Percentiles rank a stretch among this genome's conserved stretches.
Evolutionary conservation across 2,329 filamentous ascomycete species (phyloP).

Genomic region (Thermomyces lanuginosus): DNA sequence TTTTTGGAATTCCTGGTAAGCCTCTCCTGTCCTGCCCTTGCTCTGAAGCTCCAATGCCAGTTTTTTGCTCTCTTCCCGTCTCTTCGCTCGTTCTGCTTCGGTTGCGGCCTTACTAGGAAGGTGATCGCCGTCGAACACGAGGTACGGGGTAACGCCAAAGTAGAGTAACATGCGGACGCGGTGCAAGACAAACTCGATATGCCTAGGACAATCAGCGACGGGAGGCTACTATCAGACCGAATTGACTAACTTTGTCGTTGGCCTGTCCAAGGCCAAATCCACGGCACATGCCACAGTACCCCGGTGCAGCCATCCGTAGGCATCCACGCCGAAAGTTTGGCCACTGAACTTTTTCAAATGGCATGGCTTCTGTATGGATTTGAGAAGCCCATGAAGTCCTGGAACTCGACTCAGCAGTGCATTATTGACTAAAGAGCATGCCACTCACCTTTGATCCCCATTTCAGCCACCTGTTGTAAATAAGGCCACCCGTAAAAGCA

Average conservation of each 20-base stretch:
- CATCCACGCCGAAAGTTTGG: conserved; percentile 84
- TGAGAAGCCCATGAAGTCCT: conserved; percentile 82
- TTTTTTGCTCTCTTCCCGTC: conserved; percentile 59
- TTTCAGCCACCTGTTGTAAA: conserved; percentile 15
- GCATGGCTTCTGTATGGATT: conserved; percentile 84
- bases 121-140: conserved; percentile 92
- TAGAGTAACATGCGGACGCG: conserved; percentile 87
- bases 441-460: conserved; percentile 31
- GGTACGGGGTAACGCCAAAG: conserved; percentile 83
- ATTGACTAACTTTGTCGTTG: conserved; percentile 61
- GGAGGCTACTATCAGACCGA: background rate
- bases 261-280: conserved; percentile 75
- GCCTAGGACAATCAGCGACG: conserved; percentile 37
- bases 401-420: background rate
- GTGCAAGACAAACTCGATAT: conserved; percentile 77
- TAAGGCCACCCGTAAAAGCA: conserved; percentile 14
- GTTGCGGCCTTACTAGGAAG: conserved; percentile 85
- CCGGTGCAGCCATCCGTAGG: conserved; percentile 95
- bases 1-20: conserved; percentile 78
- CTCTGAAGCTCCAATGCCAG: conserved; percentile 63
- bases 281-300: conserved; percentile 80
- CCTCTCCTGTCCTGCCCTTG: conserved; percentile 64
- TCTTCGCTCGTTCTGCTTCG: conserved; percentile 58
- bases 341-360: conserved; percentile 76
- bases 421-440: conserved; percentile 7